These are phyloP conservation scores for Magnolia kwangsiensis DNA, from an alignment of 164 flowering plant species.

Conservation along the genomic window DNA sequence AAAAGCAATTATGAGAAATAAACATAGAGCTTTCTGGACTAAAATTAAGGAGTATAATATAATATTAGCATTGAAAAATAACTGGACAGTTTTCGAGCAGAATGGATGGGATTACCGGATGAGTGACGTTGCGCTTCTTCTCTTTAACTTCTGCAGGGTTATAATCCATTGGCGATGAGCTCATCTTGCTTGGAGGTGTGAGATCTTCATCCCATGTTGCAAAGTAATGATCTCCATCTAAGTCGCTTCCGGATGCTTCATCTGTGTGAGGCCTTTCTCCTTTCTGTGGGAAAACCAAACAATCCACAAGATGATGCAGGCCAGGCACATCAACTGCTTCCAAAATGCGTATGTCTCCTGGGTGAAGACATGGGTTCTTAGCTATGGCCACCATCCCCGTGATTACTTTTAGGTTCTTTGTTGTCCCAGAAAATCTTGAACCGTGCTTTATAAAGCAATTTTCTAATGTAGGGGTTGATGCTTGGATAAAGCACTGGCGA, in stretches of 20 bases:
- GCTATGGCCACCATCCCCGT: constrained; percentile 71
- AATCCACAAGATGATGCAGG: constrained; percentile 80
- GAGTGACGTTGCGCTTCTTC: constrained; percentile 36
- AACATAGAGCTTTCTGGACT: too few relatives aligned
- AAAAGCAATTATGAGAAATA: too few relatives aligned
- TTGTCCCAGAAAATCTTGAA: constrained; percentile 44
- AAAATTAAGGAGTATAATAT: too few relatives aligned
- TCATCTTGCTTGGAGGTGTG: constrained; percentile 75
- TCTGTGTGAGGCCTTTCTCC: constrained; percentile 87
- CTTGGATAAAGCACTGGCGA: constrained; percentile 91
- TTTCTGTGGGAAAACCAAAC: constrained; percentile 90
- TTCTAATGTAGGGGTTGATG: constrained; percentile 65
- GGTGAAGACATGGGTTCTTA: constrained; percentile 97
- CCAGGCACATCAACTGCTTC: constrained; percentile 86
- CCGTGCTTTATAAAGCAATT: constrained; percentile 77
- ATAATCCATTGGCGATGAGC: constrained; percentile 83
- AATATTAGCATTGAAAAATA: too few relatives aligned
- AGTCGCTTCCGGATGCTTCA: constrained; percentile 99
- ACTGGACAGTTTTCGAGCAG: not conserved
- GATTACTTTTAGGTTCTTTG: constrained; percentile 42
- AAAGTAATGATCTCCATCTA: constrained; percentile 94
- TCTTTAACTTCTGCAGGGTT: constrained; percentile 45
- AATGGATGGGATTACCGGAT: constrained; percentile 33
- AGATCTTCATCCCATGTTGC: constrained; percentile 84
- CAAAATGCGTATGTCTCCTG: constrained; percentile 82